phyloP scores from a whole-genome alignment of 2,329 filamentous ascomycete species.

The Penicillium digitatum region DNA sequence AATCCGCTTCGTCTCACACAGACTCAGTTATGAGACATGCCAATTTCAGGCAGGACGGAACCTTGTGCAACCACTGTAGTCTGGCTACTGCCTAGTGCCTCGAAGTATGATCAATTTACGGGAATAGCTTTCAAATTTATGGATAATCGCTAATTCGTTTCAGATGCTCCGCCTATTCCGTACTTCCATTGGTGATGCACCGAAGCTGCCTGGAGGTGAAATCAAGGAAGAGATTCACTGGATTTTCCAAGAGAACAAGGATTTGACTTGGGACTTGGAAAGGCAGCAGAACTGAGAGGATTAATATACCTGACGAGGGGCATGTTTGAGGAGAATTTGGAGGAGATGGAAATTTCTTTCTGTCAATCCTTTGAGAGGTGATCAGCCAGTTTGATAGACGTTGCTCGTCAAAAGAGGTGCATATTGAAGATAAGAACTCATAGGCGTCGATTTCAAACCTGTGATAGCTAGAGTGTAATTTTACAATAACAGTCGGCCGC shows the following conservation, averaged over 20 bases:
- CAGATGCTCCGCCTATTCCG: not conserved
- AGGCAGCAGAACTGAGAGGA: not conserved
- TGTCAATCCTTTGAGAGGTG: no score
- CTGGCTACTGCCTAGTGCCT: not conserved
- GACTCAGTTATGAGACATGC: not conserved
- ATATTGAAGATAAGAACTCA: not conserved
- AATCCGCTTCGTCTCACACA: not conserved
- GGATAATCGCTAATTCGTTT: not conserved
- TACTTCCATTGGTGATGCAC: no score
- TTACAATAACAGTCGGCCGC: not conserved
- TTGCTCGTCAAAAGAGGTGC: not conserved
- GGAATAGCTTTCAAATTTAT: not conserved
- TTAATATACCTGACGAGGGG: not conserved
- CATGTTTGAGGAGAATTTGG: not conserved
- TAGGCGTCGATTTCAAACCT: not conserved
- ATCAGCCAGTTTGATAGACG: not conserved
- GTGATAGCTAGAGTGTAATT: not conserved
- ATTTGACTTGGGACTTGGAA: not conserved
- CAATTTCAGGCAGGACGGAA: not conserved
- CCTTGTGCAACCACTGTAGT: not conserved
- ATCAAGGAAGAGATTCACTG: not conserved
- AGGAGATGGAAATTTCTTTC: not conserved
- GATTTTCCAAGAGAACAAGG: not conserved
- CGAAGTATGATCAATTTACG: not conserved
- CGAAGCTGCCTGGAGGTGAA: not conserved